Conservation (phyloP, 2,329 filamentous ascomycete species). For the Geosmithia morbida region DNA sequence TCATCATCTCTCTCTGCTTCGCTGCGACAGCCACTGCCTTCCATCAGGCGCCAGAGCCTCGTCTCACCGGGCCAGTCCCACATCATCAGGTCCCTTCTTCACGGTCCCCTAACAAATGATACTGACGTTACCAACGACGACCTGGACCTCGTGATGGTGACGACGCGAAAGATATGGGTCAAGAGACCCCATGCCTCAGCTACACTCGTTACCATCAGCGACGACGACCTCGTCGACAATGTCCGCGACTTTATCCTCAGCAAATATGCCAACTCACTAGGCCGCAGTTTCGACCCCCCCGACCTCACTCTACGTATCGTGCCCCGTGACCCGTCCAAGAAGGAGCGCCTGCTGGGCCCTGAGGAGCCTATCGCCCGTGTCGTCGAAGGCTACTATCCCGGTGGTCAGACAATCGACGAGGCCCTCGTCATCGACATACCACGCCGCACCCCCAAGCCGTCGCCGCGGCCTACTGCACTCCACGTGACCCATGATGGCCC, state of each 20-base stretch:
- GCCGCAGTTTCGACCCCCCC: constrained; percentile 76
- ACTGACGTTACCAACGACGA: constrained; percentile 4
- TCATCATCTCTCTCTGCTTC: constrained; percentile 2
- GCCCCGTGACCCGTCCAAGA: constrained; percentile 43
- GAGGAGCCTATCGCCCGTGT: constrained; percentile 72
- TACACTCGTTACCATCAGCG: constrained; percentile 70
- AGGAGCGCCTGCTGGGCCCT: constrained; percentile 61
- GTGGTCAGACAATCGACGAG: constrained; percentile 77
- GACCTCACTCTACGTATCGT: constrained; percentile 71
- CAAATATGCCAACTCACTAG: constrained; percentile 90
- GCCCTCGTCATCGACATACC: constrained; percentile 85
- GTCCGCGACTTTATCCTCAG: constrained; percentile 81
- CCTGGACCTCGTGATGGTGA: constrained; percentile 28
- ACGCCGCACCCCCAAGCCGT: constrained; percentile 65
- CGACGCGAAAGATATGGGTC: constrained; percentile 84
- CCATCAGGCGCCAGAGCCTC: constrained; percentile 14
- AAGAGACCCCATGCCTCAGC: constrained; percentile 74
- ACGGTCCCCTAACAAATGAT: constrained; percentile 7
- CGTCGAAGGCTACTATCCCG: constrained; percentile 71
- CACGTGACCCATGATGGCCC: constrained; percentile 47
- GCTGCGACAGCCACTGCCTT: constrained; percentile 6
- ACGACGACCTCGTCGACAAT: constrained; percentile 89
- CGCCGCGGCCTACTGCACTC: constrained; percentile 48
- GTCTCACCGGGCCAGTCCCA: constrained; percentile 22
- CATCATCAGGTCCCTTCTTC: constrained; percentile 15